Evolutionary conservation across 2,329 filamentous ascomycete genomes (phyloP), one percentile per base, ranked within the genome.

Genomic region (Boeremia lycopersici): DNA sequence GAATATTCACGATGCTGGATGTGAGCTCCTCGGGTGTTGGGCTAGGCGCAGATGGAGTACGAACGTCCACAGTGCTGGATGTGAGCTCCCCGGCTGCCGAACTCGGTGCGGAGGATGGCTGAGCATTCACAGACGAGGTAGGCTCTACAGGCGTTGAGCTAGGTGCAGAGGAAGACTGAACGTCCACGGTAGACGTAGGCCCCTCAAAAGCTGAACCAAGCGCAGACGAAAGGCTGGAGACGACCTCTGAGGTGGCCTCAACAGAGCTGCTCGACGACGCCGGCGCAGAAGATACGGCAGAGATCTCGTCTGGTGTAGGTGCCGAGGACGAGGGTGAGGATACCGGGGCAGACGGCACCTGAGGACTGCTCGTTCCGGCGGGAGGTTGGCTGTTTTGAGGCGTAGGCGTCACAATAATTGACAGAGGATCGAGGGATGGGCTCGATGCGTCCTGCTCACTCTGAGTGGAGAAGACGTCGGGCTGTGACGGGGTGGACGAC

Each of bases 381-480:
- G 48, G 17, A 9, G 34, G 17, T 26, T 50, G 46, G 12, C 36
- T 31, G 8, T 13, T 33, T 10, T 59, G 51, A 3, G 63, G 60
- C 25, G 67, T 60, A 23, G 62, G 45, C 8, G 62, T 68, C 11
- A 67, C 51, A 13, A 57, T 57, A 3, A 63, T 52, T 8, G 51
- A 48, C 10, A 51, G 29, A 4, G 50, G 46, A 7, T 60, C 35
- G 12, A 67, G 59, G 6, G 56, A 33, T 6, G 56, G 62, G 43
- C 44, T 60, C 9, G 62, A 50, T 2, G 49, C 36, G 28, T 64
- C 59, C 36, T 47, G 46, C 23, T 59, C 51, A 41, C 49, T 62
- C 13, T 53, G 60, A 33, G 45, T 55, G 12, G 58, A 54, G 23
- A 60, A 28, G 46, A 60, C 8, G 46, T 46, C 23, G 30, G 58